phyloP scores from a whole-genome alignment of 2,329 filamentous ascomycete species.

The Hypoxylon sp. region DNA sequence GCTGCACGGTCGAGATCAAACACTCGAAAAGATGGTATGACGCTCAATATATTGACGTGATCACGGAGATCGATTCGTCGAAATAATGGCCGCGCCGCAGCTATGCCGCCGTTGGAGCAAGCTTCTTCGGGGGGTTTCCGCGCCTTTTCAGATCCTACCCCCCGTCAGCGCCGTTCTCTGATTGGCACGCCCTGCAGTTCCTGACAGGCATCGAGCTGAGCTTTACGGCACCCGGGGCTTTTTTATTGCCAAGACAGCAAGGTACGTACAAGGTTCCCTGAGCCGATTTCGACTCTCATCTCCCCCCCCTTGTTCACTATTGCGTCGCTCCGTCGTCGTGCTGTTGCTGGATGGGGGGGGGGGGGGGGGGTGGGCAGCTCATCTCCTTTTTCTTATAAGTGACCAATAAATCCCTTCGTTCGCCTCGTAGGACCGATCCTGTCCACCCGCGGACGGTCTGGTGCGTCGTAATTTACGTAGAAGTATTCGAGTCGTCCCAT shows the following conservation, averaged over 20 bases:
- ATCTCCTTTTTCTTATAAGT: constrained; percentile 21
- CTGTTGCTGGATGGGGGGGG: too few relatives aligned
- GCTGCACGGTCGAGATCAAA: constrained; percentile 9
- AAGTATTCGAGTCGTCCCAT: too few relatives aligned
- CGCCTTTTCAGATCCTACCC: neutral
- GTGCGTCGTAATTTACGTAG: constrained; percentile 21
- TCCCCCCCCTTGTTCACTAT: constrained; percentile 25
- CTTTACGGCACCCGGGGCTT: constrained; percentile 27
- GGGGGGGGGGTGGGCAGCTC: constrained; percentile 18
- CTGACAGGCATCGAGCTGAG: constrained; percentile 26
- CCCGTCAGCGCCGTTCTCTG: constrained; percentile 3
- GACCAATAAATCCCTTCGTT: constrained; percentile 7
- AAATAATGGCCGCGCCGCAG: constrained; percentile 19
- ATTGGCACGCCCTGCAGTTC: constrained; percentile 19
- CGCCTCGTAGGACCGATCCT: constrained; percentile 9
- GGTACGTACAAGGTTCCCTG: too few relatives aligned
- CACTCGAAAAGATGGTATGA: neutral
- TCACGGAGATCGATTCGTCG: constrained; percentile 17
- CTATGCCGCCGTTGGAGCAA: constrained; percentile 20
- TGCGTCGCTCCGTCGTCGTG: constrained; percentile 24
- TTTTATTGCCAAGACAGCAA: constrained; percentile 8
- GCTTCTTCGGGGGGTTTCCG: constrained; percentile 5
- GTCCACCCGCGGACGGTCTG: constrained; percentile 8
- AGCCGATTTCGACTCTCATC: constrained; percentile 17
- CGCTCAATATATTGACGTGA: too few relatives aligned